phyloP scores from a whole-genome alignment of 176 grass and related monocot species.

The Echinochloa phyllopogon region DNA sequence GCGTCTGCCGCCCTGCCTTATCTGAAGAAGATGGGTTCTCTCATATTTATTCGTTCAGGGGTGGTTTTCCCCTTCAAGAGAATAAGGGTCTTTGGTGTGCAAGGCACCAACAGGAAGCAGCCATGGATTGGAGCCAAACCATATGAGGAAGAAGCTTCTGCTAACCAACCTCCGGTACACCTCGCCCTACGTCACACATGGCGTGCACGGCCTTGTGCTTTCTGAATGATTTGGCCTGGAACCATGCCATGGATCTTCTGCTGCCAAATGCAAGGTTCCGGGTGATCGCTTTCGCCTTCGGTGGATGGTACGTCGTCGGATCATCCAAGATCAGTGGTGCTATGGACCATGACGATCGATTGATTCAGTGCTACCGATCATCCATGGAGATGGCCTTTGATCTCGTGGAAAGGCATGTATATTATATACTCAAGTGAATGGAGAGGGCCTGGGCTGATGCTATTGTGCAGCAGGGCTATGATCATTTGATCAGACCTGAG shows the following conservation, averaged over 20 bases:
- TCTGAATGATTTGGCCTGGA: conserved; percentile 39
- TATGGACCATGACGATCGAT: neutral
- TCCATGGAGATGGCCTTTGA: neutral
- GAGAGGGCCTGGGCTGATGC: neutral
- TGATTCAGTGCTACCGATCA: neutral
- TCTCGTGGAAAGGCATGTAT: neutral
- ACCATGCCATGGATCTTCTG: neutral
- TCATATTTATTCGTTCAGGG: neutral
- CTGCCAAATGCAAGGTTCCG: neutral
- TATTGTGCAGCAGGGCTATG: neutral
- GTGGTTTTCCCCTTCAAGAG: neutral
- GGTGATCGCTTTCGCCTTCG: neutral
- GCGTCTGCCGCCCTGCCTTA: neutral
- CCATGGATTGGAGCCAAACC: conserved; percentile 16
- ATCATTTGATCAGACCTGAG: neutral
- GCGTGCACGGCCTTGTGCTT: neutral
- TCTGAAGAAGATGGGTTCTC: neutral
- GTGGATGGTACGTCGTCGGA: neutral
- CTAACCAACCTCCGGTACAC: neutral
- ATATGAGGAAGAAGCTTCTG: neutral
- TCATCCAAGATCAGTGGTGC: neutral
- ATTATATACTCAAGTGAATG: neutral
- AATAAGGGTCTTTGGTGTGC: conserved; percentile 4
- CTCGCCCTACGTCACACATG: conserved; percentile 29
- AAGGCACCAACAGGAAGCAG: conserved; percentile 31